Conservation (phyloP, 1,139 yeast species). For the Protomyces inundatus region DNA sequence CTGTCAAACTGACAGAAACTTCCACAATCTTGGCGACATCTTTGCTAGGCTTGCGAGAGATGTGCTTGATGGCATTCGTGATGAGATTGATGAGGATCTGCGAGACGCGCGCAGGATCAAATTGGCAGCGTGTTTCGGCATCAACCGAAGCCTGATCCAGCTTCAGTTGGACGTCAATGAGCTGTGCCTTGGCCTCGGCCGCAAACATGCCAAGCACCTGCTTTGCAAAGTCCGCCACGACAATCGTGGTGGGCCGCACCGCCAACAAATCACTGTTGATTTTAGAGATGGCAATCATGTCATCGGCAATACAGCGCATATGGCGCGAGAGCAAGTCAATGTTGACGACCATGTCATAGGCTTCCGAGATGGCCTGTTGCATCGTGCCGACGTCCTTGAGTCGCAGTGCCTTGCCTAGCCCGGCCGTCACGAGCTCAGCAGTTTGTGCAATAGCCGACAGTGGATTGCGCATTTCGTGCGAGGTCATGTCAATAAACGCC, state of each 20-base stretch:
- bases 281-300: slow-evolving; percentile 31
- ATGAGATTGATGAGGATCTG: slow-evolving; percentile 20
- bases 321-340: slow-evolving; percentile 32
- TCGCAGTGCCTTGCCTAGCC: neutral
- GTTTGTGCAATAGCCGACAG: slow-evolving; percentile 29
- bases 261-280: slow-evolving; percentile 32
- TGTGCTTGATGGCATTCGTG: slow-evolving; percentile 22
- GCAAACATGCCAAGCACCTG: slow-evolving; percentile 31
- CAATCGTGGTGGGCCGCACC: slow-evolving; percentile 25
- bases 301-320: slow-evolving; percentile 31
- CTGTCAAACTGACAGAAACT: neutral
- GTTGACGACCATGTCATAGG: slow-evolving; percentile 9
- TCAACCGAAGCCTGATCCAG: slow-evolving; percentile 20
- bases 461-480: slow-evolving; percentile 33
- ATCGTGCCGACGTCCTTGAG: neutral
- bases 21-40: neutral
- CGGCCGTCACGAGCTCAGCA: slow-evolving; percentile 19
- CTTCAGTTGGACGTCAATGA: slow-evolving; percentile 22
- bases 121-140: neutral
- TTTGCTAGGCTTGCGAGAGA: neutral
- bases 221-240: slow-evolving; percentile 7
- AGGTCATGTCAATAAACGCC: slow-evolving; percentile 31
- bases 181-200: slow-evolving; percentile 27
- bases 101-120: slow-evolving; percentile 18
- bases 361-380: neutral